Evolutionary conservation across 2,329 filamentous ascomycete species (phyloP), one percentile per base, ranked within the genome.

Genomic region (Alternaria conjuncta): DNA sequence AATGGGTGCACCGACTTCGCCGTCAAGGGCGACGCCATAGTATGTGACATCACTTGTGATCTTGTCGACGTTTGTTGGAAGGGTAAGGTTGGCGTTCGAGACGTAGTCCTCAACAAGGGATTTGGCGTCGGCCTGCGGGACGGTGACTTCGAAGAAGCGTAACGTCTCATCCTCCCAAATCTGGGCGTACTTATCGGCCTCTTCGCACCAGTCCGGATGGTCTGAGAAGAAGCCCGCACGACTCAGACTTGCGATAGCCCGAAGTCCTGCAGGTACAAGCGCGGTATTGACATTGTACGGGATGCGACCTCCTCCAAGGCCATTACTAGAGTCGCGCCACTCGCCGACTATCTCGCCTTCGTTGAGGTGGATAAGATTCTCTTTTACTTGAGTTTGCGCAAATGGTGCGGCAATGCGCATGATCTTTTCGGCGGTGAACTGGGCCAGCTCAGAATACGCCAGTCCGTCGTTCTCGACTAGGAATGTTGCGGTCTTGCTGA

Each of bases 251-350:
- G 85, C 83, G 41, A 91, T 89, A 2, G 87, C 84, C 11, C 86
- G 82, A 0, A 91, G 81, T 2, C 86, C 88, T 2, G 89, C 88
- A 0, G 89, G 89, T 0, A 86, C 86, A 0, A 91, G 80, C 1
- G 87, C 88, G 0, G 86, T 86, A 69, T 90, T 91, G 23, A 90
- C 88, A 64, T 90, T 85, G 71, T 88, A 90, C 0, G 89, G 88
- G n/a, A 89, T 87, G 0, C 86, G 83, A 2, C 87, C 88, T 32
- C 87, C 87, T 2, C 86, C 89, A 13, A 90, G 81, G 13, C 89
- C 88, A 54, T 85, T 86, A 1, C 79, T 83, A 15, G 85, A 88
- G 65, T 91, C 89, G 51, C 89, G 83, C 89, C 88, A 91, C 72
- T 91, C 79, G 0, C 89, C 89, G 0, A 89, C 86, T 1, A 83